Conservation (phyloP, 768 basidiomycete genomes). For the Clitopilus hobsonii region DNA sequence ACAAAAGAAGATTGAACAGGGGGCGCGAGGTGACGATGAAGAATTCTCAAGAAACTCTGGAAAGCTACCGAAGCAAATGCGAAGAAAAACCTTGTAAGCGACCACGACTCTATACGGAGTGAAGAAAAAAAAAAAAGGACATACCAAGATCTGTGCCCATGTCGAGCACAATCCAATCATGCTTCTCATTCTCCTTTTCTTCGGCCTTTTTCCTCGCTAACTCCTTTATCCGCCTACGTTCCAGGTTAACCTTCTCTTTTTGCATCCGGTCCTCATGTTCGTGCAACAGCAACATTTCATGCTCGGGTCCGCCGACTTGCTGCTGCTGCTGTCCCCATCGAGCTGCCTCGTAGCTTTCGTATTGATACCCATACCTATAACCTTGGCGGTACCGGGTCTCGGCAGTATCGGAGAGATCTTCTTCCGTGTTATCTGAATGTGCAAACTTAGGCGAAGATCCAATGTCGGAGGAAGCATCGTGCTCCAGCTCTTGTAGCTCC, state of each 20-base stretch:
- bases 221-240: constrained; percentile 16
- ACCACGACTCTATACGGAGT: too few relatives aligned
- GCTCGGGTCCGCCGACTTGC: background rate
- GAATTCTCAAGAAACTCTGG: constrained; percentile 44
- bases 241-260: constrained; percentile 10
- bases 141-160: constrained; percentile 25
- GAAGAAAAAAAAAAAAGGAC: constrained; percentile 4
- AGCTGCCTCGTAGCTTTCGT: background rate
- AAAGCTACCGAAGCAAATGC: constrained; percentile 29
- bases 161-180: constrained; percentile 51
- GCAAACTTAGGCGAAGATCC: constrained; percentile 40
- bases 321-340: constrained; percentile 11
- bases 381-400: constrained; percentile 10
- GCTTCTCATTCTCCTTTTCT: constrained; percentile 17
- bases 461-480: constrained; percentile 12
- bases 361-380: constrained; percentile 21
- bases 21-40: constrained; percentile 38
- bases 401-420: background rate
- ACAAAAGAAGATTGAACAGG: constrained; percentile 39
- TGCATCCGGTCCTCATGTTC: constrained; percentile 10
- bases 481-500: background rate
- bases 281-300: constrained; percentile 3
- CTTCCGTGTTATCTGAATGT: constrained; percentile 18
- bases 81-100: background rate
- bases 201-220: constrained; percentile 12